Base-by-base conservation (phyloP, 441 rosid genomes). In the Pelargonium myrrhifolium region DNA sequence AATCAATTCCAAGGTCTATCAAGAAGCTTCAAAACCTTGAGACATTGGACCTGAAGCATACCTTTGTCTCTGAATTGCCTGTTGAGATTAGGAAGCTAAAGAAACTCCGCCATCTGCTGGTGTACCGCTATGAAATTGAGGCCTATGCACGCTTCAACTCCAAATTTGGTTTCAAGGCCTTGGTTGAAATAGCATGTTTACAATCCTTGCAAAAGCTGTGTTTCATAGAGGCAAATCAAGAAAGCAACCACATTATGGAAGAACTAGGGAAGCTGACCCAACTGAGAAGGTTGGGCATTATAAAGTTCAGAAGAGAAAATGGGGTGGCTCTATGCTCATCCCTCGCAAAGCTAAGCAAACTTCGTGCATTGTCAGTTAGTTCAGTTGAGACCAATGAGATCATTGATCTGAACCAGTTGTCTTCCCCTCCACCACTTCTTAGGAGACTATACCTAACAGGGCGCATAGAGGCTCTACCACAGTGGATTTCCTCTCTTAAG, bases 61-160 rank as follows among this genome's bases (percentile, higher is more conserved):
- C 85, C n/a, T 11, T 55, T 28, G 76, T 82, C 56, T 65, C 69
- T 7, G 64, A 77, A 58, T 68, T 82, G 71, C 85, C 81, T 0
- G 26, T 15, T 9, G 74, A 75, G 56, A 77, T 79, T 56, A 47
- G 68, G 8, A 67, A 64, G 31, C 74, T 79, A 42, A 68, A 51
- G 47, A 71, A 67, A 15, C 82, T 85, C n/a, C 75, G 78, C 15
- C 81, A 85, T 62, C 82, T 82, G 3, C 73, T 84, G 9, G 82
- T 77, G 6, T 80, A 80, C 56, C 71, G 63, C 5, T 74, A 69
- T 15, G 75, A 76, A 65, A 14, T 59, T 0, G 55, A 58, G n/a
- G 39, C 75, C 1, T 79, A 73, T 31, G 70, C 72, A 58, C 69
- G 69, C 3, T 64, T 72, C 64, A 65, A 72, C 21, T 63, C 74